Base-by-base conservation (phyloP, 768 basidiomycete species). In the Boletus tomentosulus region DNA sequence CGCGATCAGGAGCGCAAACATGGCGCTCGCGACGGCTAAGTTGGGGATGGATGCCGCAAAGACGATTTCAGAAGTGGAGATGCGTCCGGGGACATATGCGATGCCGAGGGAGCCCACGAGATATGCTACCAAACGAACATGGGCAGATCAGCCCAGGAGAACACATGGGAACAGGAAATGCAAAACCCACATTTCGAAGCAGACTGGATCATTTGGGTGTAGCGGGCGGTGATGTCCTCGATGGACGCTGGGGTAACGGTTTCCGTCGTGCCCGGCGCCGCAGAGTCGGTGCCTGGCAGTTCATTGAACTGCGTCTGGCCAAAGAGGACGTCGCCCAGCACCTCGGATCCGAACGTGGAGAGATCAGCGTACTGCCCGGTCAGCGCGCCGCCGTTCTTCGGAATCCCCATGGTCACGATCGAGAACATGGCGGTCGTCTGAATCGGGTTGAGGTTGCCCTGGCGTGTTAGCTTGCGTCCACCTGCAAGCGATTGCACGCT, bases 71-170 rank as follows among this genome's bases (percentile, higher is more conserved):
- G 55, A 41, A 15, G 22, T 22, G 0, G 67, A 62, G 13, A 69
- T 34, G 3, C 61, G 60, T n/a, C 63, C 68, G 2, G 68, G 68
- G n/a, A 70, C 69, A 34, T 66, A 62, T 2, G 69, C 59, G 0
- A 55, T 61, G 13, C 68, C 62, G 6, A 69, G 55, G 38, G 58
- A 63, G 19, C 68, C 59, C 1, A 45, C 48, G 1, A 65, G 55
- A 47, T 46, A 52, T 13, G 51, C 51, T 50, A 13, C 27, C 3
- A 19, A 9, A 9, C n/a, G 19, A 19, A n/a, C 19, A 19, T 19
- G 19, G 19, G 22, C 0, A 16, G 19, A 19, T 19, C 19, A 19
- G 19, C 19, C 19, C 19, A 19, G 8, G 4, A 8, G 16, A 37
- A 19, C 38, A 6, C 6, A 19, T 19, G 19, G 35, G 6, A 6